Conservation (phyloP, 768 basidiomycete genomes). For the Gloeopeniophorella convolvens region DNA sequence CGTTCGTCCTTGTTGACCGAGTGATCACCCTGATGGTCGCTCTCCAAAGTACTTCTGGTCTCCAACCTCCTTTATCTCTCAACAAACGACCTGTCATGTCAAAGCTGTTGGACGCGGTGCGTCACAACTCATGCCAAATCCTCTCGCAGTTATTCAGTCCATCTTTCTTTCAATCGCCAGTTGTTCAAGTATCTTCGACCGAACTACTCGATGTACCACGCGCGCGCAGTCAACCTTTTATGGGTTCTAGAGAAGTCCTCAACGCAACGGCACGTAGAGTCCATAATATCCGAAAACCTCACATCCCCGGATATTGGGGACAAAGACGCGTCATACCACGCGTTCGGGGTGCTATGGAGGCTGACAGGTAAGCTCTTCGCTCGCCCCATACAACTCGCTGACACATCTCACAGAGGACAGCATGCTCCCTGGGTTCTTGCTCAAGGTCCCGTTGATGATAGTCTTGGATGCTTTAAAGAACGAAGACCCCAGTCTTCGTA, state of each 20-base stretch:
- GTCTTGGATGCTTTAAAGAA: conserved; percentile 78
- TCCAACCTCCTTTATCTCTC: conserved; percentile 29
- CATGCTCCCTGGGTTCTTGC: conserved; percentile 70
- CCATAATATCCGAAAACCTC: conserved; percentile 71
- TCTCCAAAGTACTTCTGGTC: conserved; percentile 11
- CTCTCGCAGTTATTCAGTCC: conserved; percentile 12
- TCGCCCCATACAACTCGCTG: neutral
- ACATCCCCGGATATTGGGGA: conserved; percentile 43
- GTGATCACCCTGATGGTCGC: conserved; percentile 16
- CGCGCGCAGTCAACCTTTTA: conserved; percentile 71
- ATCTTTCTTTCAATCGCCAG: conserved; percentile 28
- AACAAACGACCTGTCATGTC: conserved; percentile 50
- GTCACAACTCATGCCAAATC: conserved; percentile 6
- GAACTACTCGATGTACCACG: conserved; percentile 65
- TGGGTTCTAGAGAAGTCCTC: conserved; percentile 68
- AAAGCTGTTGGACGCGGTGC: conserved; percentile 51
- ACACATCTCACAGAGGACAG: conserved; percentile 58
- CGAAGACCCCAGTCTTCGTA: conserved; percentile 64
- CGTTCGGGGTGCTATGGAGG: conserved; percentile 91
- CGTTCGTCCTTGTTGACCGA: conserved; percentile 19
- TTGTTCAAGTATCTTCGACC: conserved; percentile 70
- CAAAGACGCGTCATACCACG: conserved; percentile 62
- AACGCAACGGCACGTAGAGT: conserved; percentile 60
- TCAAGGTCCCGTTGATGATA: conserved; percentile 83
- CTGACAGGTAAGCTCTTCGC: conserved; percentile 53